A percentile compares a stretch with the other conserved stretches of the same genome.
phyloP scores from a whole-genome alignment of 106 monocot species.

The Phalaenopsis equestris region DNA sequence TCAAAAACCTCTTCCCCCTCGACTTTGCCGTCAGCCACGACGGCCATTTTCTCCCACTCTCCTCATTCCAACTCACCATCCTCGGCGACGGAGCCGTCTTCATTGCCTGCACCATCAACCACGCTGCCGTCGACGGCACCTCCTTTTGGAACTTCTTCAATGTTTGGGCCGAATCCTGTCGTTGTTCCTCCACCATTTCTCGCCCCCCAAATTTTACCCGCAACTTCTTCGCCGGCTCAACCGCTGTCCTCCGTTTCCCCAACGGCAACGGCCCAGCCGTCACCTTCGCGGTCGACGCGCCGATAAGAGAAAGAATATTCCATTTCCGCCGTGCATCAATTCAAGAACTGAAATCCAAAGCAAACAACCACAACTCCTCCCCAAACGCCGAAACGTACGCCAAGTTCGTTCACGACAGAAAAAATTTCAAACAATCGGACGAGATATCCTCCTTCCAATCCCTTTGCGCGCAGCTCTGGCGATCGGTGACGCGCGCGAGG shows the following conservation, averaged over 20 bases:
- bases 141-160: slow-evolving; percentile 95
- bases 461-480: slow-evolving; percentile 71
- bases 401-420: not conserved
- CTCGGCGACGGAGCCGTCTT: slow-evolving; percentile 39
- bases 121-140: slow-evolving; percentile 47
- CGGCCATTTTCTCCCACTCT: slow-evolving; percentile 54
- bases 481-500: slow-evolving; percentile 61
- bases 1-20: slow-evolving; percentile 35
- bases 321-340: slow-evolving; percentile 44
- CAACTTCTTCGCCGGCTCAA: slow-evolving; percentile 52
- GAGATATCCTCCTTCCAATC: slow-evolving; percentile 76
- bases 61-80: slow-evolving; percentile 39
- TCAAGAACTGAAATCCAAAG: slow-evolving; percentile 40
- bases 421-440: not conserved
- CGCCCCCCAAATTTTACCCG: slow-evolving; percentile 44
- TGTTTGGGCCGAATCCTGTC: slow-evolving; percentile 65
- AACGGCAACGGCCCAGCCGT: slow-evolving; percentile 31
- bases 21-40: slow-evolving; percentile 48
- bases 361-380: slow-evolving; percentile 12
- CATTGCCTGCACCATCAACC: slow-evolving; percentile 40
- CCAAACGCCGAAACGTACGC: not conserved
- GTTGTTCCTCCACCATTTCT: slow-evolving; percentile 13
- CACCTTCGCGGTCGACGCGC: slow-evolving; percentile 36
- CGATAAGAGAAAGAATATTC: slow-evolving; percentile 61
- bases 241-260: slow-evolving; percentile 47